Conservation (phyloP, 2,329 filamentous ascomycete species). For the Cladosporium phlei region DNA sequence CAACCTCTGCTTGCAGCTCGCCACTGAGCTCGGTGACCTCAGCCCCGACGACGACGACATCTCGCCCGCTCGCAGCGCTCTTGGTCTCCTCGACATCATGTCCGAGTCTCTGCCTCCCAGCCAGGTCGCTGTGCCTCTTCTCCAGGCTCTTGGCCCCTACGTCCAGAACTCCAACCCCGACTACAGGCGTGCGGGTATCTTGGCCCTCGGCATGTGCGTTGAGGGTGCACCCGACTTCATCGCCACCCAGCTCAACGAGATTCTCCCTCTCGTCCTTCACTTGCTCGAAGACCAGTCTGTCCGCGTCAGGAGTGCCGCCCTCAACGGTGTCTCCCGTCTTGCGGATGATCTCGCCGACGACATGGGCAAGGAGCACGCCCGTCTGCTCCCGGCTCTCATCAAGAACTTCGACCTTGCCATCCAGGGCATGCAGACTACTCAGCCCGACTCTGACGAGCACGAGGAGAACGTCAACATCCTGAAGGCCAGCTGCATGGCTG, state of each 20-base stretch:
- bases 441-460: conserved; percentile 42
- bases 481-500: conserved; percentile 80
- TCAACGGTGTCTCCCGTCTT: conserved; percentile 82
- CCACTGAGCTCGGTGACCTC: conserved; percentile 79
- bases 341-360: conserved; percentile 92
- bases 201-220: conserved; percentile 87
- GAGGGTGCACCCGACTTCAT: conserved; percentile 98
- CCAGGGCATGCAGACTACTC: conserved; percentile 55
- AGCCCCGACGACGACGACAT: conserved; percentile 72
- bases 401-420: conserved; percentile 83
- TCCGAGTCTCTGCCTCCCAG: conserved; percentile 83
- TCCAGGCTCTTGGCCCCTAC: conserved; percentile 80
- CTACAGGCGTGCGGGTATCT: conserved; percentile 82
- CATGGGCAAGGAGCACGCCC: conserved; percentile 76
- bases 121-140: conserved; percentile 87
- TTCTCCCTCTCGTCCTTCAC: conserved; percentile 78
- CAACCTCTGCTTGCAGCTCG: conserved; percentile 79
- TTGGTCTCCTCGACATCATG: conserved; percentile 83
- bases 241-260: conserved; percentile 79
- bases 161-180: conserved; percentile 69
- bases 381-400: conserved; percentile 76
- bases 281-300: conserved; percentile 80
- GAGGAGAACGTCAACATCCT: conserved; percentile 81
- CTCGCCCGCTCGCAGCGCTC: conserved; percentile 77
- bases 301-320: conserved; percentile 77